These are phyloP conservation scores for Linderniella brevidens DNA, from an alignment of 257 asterid species.

Conservation along the genomic window DNA sequence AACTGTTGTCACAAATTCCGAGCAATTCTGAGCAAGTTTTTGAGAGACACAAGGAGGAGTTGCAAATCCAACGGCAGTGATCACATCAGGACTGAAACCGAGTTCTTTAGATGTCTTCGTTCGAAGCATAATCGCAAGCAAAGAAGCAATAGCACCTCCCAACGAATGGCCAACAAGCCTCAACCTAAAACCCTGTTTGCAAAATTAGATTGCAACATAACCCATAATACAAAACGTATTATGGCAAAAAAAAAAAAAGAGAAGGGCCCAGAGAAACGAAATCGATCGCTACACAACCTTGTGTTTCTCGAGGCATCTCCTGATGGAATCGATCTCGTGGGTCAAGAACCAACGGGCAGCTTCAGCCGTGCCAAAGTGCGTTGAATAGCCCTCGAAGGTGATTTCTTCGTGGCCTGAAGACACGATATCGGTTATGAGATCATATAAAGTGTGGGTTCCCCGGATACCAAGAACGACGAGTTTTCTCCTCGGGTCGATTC, in stretches of 20 bases:
- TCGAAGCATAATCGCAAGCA: slow-evolving; percentile 87
- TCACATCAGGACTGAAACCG: slow-evolving; percentile 73
- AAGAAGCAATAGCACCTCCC: slow-evolving; percentile 83
- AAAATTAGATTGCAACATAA: slow-evolving; percentile 26
- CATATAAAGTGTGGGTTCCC: slow-evolving; percentile 84
- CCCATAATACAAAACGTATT: background rate
- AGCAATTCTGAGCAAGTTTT: slow-evolving; percentile 84
- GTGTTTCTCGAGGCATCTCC: slow-evolving; percentile 55
- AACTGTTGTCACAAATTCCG: slow-evolving; percentile 64
- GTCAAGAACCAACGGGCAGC: slow-evolving; percentile 87
- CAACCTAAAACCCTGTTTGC: slow-evolving; percentile 91
- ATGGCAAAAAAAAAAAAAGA: slow-evolving; percentile 9
- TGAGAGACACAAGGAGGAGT: slow-evolving; percentile 90
- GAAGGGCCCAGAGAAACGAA: too few relatives aligned
- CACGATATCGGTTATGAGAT: slow-evolving; percentile 68
- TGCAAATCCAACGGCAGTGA: slow-evolving; percentile 68
- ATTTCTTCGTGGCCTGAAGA: slow-evolving; percentile 76
- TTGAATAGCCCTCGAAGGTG: slow-evolving; percentile 62
- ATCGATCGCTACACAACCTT: slow-evolving; percentile 30
- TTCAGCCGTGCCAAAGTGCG: slow-evolving; percentile 91
- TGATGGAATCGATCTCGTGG: slow-evolving; percentile 58
- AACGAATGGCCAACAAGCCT: slow-evolving; percentile 99
- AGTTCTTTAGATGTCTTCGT: slow-evolving; percentile 51
- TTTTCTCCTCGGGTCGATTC: slow-evolving; percentile 55
- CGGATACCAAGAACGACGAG: slow-evolving; percentile 81